phyloP scores from a whole-genome alignment of 768 basidiomycete genomes.

The Agaricus blazei region DNA sequence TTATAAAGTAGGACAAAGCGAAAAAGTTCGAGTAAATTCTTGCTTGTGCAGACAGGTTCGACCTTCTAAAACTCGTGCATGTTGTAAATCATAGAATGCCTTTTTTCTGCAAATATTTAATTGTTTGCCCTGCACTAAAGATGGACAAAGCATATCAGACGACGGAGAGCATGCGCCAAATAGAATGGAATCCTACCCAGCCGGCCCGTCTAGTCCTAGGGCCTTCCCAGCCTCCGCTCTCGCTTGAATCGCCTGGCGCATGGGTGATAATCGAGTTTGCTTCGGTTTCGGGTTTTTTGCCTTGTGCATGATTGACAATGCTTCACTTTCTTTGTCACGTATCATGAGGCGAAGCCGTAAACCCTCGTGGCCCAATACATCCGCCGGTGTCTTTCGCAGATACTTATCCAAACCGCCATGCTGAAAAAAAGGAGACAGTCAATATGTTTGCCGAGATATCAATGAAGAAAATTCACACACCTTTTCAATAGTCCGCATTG shows the following conservation, averaged over 20 bases:
- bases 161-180: too few species aligned
- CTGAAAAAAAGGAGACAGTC: slow-evolving; percentile 24
- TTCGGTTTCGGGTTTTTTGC: background rate
- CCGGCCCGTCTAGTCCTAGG: slow-evolving; percentile 19
- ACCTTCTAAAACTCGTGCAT: too few species aligned
- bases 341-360: slow-evolving; percentile 42
- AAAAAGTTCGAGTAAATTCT: too few species aligned
- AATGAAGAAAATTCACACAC: slow-evolving; percentile 31
- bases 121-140: too few species aligned
- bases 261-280: slow-evolving; percentile 3
- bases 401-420: slow-evolving; percentile 72
- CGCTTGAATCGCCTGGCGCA: slow-evolving; percentile 16
- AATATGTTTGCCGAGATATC: background rate
- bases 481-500: slow-evolving; percentile 81
- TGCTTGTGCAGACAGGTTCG: too few species aligned
- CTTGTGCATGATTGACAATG: too few species aligned
- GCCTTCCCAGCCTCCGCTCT: slow-evolving; percentile 24
- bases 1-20: too few species aligned
- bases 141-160: too few species aligned
- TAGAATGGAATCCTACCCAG: slow-evolving; percentile 16
- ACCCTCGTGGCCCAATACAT: slow-evolving; percentile 37
- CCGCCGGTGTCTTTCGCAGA: slow-evolving; percentile 35
- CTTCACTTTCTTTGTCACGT: slow-evolving; percentile 14
- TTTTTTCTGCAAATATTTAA: too few species aligned
- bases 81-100: too few species aligned